These are phyloP conservation scores for Phialemoniopsis sp. DNA, from an alignment of 2,329 filamentous ascomycete genomes.

Conservation along the genomic window DNA sequence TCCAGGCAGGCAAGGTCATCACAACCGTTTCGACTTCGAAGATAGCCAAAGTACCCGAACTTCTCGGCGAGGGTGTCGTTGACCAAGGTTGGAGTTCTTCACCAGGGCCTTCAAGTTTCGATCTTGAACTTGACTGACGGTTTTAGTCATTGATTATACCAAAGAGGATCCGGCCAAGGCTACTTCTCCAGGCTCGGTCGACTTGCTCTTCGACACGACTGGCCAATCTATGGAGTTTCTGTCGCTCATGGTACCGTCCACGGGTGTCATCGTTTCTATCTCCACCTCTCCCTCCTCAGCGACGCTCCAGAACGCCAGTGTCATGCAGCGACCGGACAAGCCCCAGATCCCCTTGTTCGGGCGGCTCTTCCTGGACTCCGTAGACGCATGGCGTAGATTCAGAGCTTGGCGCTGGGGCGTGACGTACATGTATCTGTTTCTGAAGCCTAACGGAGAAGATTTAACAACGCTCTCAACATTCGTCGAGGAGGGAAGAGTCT, in stretches of 20 bases:
- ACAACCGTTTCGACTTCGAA: slow-evolving; percentile 39
- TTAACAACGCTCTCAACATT: too few species aligned
- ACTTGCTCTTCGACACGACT: slow-evolving; percentile 38
- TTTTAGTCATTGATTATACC: too few species aligned
- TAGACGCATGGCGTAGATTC: slow-evolving; percentile 21
- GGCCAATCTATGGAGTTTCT: slow-evolving; percentile 26
- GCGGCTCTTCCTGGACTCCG: slow-evolving; percentile 19
- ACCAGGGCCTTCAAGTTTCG: too few species aligned
- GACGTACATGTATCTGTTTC: slow-evolving; percentile 29
- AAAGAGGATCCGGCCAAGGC: neutral
- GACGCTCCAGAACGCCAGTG: slow-evolving; percentile 22
- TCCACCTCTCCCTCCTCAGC: slow-evolving; percentile 27
- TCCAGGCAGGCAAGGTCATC: slow-evolving; percentile 36
- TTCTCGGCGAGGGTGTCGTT: slow-evolving; percentile 29
- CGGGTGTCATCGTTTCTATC: slow-evolving; percentile 28
- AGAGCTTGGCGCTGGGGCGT: slow-evolving; percentile 26
- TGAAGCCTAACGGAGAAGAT: slow-evolving; percentile 24
- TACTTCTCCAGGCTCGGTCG: slow-evolving; percentile 28
- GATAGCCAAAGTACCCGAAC: slow-evolving; percentile 25
- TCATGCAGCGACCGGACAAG: slow-evolving; percentile 19
- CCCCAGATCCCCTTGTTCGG: slow-evolving; percentile 16
- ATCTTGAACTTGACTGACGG: neutral
- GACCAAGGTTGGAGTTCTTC: slow-evolving; percentile 18
- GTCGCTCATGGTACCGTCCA: slow-evolving; percentile 25
- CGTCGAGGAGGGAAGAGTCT: too few species aligned